Base-by-base conservation (phyloP, 208 protist species). In the Leishmania mexicana region DNA sequence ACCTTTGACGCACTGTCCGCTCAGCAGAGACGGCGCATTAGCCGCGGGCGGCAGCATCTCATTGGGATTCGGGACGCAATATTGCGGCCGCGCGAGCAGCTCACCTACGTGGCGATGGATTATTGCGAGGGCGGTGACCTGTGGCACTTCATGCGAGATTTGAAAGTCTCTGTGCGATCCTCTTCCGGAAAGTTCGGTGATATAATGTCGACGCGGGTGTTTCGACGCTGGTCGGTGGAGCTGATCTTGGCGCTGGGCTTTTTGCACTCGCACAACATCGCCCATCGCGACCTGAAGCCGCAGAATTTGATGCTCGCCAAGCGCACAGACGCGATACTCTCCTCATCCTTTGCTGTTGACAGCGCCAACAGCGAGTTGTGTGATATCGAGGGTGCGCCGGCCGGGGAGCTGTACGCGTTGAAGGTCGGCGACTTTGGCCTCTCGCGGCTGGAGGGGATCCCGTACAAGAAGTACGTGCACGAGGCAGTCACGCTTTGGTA, bases 101-200 rank as follows among this genome's bases (percentile, higher is more conserved):
- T 96, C 53, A 92, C 99, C 6, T 98, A 97, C 51, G 84, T 99
- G 15, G 98, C 98, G 2, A 98, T 99, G 70, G 98, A 99, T 89
- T 99, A 93, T 88, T 92, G 99, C 62, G 98, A 99, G 13, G 89
- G 98, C 28, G 92, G 98, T 31, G 98, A 99, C 83, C 83, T 99
- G 72, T 98, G 98, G 85, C 94, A 96, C 78, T 99, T 96, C 80
- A 81, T 99, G 65, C 86, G 85, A 1, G 80, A 85, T 64, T 40
- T 82, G 31, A 85, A 81, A 40, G 10, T 81, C 28, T 58, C 76
- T 3, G 31, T 85, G 38, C 71, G 64, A 31, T 71, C 76, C 24
- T 78, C 78, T 6, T 62, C 75, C 31, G 84, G 53, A 28, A 87
- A 83, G 42, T 82, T 94, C 8, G 80, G 65, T 10, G 89, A 95